These are phyloP conservation scores for Aulographum hederae DNA, from an alignment of 2,329 filamentous ascomycete species.

Conservation along the genomic window DNA sequence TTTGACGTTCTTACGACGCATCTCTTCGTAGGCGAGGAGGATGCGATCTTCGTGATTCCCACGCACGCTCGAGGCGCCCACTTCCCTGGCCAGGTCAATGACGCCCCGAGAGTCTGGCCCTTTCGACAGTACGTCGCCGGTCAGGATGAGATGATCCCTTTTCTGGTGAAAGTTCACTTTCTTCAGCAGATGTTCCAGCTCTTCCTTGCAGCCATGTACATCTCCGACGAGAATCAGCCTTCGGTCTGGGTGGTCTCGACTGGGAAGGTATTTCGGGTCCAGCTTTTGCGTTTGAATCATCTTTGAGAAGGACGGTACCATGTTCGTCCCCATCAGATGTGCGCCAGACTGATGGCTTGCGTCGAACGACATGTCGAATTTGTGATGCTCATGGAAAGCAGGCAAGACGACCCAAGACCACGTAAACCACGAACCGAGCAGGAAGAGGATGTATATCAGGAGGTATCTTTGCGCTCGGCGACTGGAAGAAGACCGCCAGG, in stretches of 20 bases:
- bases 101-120: slow-evolving; percentile 70
- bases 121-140: slow-evolving; percentile 45
- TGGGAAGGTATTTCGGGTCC: slow-evolving; percentile 27
- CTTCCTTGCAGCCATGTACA: slow-evolving; percentile 69
- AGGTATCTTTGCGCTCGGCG: slow-evolving; percentile 18
- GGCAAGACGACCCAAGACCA: slow-evolving; percentile 21
- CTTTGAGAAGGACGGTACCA: slow-evolving; percentile 27
- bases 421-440: slow-evolving; percentile 13
- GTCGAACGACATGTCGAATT: slow-evolving; percentile 9
- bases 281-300: slow-evolving; percentile 32
- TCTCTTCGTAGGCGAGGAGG: slow-evolving; percentile 41
- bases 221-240: slow-evolving; percentile 74
- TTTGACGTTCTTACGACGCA: slow-evolving; percentile 1
- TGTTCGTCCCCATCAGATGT: slow-evolving; percentile 21
- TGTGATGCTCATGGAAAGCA: slow-evolving; percentile 14
- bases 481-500: too few relatives aligned
- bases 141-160: slow-evolving; percentile 27
- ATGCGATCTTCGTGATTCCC: slow-evolving; percentile 88
- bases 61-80: slow-evolving; percentile 65
- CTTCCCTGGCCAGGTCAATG: slow-evolving; percentile 51
- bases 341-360: slow-evolving; percentile 1
- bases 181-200: slow-evolving; percentile 43
- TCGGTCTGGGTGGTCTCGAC: slow-evolving; percentile 20
- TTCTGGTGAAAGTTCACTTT: slow-evolving; percentile 44
- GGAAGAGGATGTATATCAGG: slow-evolving; percentile 13